Evolutionary conservation across 163 green algal genomes (phyloP).

Genomic region (Chlorella variabilis): DNA sequence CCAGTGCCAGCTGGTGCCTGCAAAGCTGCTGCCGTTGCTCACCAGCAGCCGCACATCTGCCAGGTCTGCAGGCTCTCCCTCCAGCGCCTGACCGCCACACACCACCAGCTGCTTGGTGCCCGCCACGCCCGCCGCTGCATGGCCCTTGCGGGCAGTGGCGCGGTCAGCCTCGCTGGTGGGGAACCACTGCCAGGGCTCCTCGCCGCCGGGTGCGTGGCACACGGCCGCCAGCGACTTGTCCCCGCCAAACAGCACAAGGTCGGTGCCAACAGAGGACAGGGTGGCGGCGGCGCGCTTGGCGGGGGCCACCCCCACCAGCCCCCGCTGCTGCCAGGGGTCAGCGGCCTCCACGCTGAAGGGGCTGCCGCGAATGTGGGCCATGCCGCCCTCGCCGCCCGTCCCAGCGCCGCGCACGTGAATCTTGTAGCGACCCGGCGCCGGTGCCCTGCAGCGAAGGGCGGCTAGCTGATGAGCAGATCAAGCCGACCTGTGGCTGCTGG

Average conservation of each 20-base stretch:
- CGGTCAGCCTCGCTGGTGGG: slow-evolving; percentile 2
- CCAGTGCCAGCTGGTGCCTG: slow-evolving; percentile 23
- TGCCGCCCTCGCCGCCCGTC: slow-evolving; percentile 60
- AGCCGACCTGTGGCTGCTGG: no score
- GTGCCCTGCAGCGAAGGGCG: not conserved
- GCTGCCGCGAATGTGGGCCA: slow-evolving; percentile 73
- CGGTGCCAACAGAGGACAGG: slow-evolving; percentile 53
- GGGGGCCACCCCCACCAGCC: slow-evolving; percentile 67
- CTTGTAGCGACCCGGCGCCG: slow-evolving; percentile 61
- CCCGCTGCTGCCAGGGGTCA: slow-evolving; percentile 76
- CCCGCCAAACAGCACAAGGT: slow-evolving; percentile 77
- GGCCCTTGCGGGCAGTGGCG: slow-evolving; percentile 6
- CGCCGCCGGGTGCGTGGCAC: slow-evolving; percentile 42
- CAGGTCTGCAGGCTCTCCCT: slow-evolving; percentile 27
- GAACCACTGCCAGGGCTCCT: slow-evolving; percentile 20
- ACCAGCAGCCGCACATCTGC: slow-evolving; percentile 4
- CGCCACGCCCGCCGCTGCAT: not conserved
- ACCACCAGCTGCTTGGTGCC: slow-evolving; percentile 1
- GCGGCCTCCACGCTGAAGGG: slow-evolving; percentile 71
- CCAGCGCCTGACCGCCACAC: slow-evolving; percentile 5
- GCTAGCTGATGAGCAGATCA: no score
- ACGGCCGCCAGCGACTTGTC: slow-evolving; percentile 69
- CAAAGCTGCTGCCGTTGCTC: slow-evolving; percentile 7
- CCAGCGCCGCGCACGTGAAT: slow-evolving; percentile 77
- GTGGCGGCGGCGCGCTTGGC: slow-evolving; percentile 47